Evolutionary conservation across 2,329 filamentous ascomycete genomes (phyloP).

Genomic region (Penicillium sp.): DNA sequence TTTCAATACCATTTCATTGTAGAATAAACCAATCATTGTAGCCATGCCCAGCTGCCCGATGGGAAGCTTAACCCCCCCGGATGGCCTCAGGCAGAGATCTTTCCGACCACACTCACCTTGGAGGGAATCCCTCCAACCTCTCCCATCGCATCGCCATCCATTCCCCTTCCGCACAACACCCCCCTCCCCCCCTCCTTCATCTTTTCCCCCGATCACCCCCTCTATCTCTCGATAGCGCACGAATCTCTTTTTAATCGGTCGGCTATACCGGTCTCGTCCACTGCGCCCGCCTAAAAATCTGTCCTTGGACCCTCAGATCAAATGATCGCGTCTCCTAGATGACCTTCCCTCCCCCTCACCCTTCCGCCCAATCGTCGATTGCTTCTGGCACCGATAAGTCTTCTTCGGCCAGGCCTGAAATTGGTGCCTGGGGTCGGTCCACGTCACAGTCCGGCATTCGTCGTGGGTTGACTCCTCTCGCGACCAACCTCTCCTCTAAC

Average conservation of each 20-base stretch:
- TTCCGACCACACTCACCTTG: constrained; percentile 29
- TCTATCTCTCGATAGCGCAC: constrained; percentile 15
- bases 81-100: constrained; percentile 27
- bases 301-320: constrained; percentile 47
- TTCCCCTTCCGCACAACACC: constrained; percentile 19
- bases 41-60: constrained; percentile 9
- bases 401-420: constrained; percentile 52
- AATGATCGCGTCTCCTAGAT: constrained; percentile 60
- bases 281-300: constrained; percentile 36
- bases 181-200: constrained; percentile 13
- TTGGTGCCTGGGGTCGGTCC: constrained; percentile 62
- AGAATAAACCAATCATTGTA: neutral
- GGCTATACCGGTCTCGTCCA: constrained; percentile 20
- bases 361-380: constrained; percentile 57
- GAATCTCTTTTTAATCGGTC: constrained; percentile 14
- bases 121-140: constrained; percentile 25
- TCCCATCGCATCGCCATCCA: constrained; percentile 25
- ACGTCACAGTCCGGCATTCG: constrained; percentile 59
- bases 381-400: constrained; percentile 55
- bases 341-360: constrained; percentile 59
- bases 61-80: constrained; percentile 17
- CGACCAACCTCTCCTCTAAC: constrained; percentile 53
- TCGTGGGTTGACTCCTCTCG: constrained; percentile 62
- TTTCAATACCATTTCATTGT: no score
- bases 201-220: constrained; percentile 9